A percentile compares a stretch with the other conserved stretches of the same genome.
Conservation (phyloP, 2,329 filamentous ascomycete species). For the Aspergillus vadensis region DNA sequence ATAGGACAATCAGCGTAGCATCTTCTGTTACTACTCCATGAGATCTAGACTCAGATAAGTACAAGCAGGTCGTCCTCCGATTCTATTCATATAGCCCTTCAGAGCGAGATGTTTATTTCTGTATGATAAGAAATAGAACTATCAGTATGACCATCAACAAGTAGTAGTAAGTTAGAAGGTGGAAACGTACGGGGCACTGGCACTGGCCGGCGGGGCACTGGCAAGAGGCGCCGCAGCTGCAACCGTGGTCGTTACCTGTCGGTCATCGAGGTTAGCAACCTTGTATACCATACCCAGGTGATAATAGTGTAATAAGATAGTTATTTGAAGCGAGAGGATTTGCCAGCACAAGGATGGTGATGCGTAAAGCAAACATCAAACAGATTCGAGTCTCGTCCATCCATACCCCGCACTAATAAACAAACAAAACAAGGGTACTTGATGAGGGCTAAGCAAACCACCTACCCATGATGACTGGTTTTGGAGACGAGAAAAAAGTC, state of each 20-base stretch:
- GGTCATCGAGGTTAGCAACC: slow-evolving; percentile 4
- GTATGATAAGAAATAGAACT: background rate
- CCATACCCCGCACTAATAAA: slow-evolving; percentile 12
- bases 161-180: background rate
- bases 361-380: background rate
- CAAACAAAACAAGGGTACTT: background rate
- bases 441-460: background rate
- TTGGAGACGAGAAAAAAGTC: background rate
- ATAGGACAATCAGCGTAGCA: background rate
- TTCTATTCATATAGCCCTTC: background rate
- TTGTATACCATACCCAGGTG: background rate
- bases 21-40: background rate
- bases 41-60: background rate
- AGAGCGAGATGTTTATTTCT: background rate
- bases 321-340: background rate
- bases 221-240: slow-evolving; percentile 46
- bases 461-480: slow-evolving; percentile 19
- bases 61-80: background rate
- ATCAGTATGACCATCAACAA: background rate
- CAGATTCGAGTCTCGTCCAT: background rate
- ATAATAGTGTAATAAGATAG: accelerated
- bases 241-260: slow-evolving; percentile 39
- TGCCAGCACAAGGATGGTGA: background rate
- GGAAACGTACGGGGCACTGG: slow-evolving; percentile 42
- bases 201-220: slow-evolving; percentile 44